Conservation (phyloP, 2,329 filamentous ascomycete species). For the Geosmithia putterillii region DNA sequence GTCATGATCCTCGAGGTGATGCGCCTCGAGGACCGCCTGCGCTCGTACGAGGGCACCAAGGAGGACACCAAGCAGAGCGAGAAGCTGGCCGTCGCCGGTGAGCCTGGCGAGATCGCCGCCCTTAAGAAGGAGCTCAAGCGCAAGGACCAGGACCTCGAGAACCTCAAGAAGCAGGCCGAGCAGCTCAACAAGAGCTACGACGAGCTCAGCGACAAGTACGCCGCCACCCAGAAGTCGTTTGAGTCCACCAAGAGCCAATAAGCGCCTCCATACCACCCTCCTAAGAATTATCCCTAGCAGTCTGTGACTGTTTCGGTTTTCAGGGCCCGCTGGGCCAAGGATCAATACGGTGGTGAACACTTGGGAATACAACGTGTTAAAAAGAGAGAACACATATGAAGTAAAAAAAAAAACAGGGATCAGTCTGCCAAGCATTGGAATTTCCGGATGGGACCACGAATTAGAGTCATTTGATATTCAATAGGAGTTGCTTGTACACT, state of each 20-base stretch:
- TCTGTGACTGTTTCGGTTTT: no score
- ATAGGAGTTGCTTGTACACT: neutral
- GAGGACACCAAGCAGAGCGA: constrained; percentile 52
- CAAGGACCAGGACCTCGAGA: constrained; percentile 75
- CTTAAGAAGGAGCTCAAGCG: constrained; percentile 61
- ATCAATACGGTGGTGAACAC: no score
- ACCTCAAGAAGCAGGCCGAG: constrained; percentile 83
- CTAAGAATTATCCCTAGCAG: no score
- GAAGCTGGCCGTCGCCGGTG: constrained; percentile 60
- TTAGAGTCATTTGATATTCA: neutral
- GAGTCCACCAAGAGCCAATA: constrained; percentile 48
- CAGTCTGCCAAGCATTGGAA: neutral
- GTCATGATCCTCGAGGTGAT: constrained; percentile 91
- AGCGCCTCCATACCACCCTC: constrained; percentile 4
- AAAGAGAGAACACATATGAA: no score
- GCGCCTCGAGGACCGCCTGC: constrained; percentile 82
- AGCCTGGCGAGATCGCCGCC: constrained; percentile 60
- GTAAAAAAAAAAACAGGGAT: neutral
- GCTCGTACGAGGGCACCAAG: constrained; percentile 53
- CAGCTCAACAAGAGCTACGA: constrained; percentile 78
- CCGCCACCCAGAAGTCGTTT: constrained; percentile 36
- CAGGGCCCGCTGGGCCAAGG: no score
- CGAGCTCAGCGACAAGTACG: constrained; percentile 72
- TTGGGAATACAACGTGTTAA: no score
- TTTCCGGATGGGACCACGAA: neutral